These are phyloP conservation scores for Endoconidiophora polonica DNA, from an alignment of 2,329 filamentous ascomycete species.

Conservation along the genomic window DNA sequence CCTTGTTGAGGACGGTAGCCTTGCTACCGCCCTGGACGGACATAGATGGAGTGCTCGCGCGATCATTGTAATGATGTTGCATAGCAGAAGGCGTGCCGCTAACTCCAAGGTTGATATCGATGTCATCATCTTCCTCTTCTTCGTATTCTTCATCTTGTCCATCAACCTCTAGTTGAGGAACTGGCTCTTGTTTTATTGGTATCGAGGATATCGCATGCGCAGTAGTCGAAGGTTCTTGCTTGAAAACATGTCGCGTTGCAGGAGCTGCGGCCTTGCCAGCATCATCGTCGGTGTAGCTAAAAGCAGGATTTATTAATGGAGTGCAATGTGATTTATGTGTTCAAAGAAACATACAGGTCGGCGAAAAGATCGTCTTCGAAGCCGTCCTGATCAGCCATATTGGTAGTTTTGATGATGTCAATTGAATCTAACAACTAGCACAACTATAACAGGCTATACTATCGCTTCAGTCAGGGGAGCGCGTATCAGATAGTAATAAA, in stretches of 20 bases:
- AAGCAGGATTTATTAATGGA: background rate
- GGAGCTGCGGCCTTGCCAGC: slow-evolving; percentile 11
- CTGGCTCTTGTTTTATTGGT: slow-evolving; percentile 17
- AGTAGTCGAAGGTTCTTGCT: background rate
- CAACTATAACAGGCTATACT: too few relatives aligned
- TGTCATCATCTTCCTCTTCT: slow-evolving; percentile 34
- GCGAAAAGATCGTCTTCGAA: slow-evolving; percentile 91
- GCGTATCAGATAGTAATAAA: background rate
- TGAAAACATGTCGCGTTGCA: background rate
- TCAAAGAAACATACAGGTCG: slow-evolving; percentile 54
- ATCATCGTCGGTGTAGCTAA: slow-evolving; percentile 14
- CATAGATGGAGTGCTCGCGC: slow-evolving; percentile 17
- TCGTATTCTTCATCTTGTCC: slow-evolving; percentile 28
- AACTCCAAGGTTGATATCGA: slow-evolving; percentile 40
- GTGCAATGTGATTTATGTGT: background rate
- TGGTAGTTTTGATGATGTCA: background rate
- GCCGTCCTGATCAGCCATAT: slow-evolving; percentile 65
- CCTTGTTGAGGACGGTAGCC: slow-evolving; percentile 36
- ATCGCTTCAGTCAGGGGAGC: background rate
- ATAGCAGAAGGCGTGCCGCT: slow-evolving; percentile 14
- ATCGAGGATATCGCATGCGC: background rate
- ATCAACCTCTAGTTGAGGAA: slow-evolving; percentile 19
- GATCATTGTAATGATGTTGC: slow-evolving; percentile 17
- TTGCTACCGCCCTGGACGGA: slow-evolving; percentile 25
- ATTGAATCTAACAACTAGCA: background rate